These are phyloP conservation scores for Lepidium sativum DNA, from an alignment of 345 rosid species.

Conservation along the genomic window DNA sequence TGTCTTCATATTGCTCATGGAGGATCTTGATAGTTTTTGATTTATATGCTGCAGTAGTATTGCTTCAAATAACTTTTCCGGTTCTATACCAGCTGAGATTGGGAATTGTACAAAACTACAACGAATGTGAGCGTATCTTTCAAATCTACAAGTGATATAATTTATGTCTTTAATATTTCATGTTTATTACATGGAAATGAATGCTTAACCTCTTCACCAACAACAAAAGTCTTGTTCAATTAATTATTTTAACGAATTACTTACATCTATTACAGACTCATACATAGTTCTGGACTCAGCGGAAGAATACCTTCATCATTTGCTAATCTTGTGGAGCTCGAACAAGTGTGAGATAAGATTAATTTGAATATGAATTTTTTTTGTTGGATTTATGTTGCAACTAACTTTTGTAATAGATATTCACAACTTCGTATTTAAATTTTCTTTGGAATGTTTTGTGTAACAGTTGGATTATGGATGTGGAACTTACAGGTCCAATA, in stretches of 20 bases:
- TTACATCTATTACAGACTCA: constrained; percentile 29
- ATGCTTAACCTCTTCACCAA: background rate
- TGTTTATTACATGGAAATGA: no score
- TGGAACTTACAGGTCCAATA: no score
- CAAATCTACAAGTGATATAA: background rate
- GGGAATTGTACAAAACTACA: no score
- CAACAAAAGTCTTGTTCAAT: background rate
- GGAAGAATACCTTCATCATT: constrained; percentile 48
- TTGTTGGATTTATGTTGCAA: background rate
- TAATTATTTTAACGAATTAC: background rate
- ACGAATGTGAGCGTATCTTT: constrained; percentile 40
- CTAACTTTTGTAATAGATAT: background rate
- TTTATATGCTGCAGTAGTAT: constrained; percentile 26
- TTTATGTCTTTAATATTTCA: no score
- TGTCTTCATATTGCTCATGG: background rate
- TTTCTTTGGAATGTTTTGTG: background rate
- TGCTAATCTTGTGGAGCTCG: constrained; percentile 29
- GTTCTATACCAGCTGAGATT: no score
- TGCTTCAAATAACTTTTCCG: no score
- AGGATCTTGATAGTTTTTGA: background rate
- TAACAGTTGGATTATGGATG: no score
- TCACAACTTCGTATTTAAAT: background rate
- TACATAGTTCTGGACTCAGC: constrained; percentile 49
- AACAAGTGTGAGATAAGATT: constrained; percentile 7
- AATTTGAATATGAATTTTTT: background rate